Base-by-base conservation (phyloP, 2,329 filamentous ascomycete genomes). In the Diaporthe australafricana region DNA sequence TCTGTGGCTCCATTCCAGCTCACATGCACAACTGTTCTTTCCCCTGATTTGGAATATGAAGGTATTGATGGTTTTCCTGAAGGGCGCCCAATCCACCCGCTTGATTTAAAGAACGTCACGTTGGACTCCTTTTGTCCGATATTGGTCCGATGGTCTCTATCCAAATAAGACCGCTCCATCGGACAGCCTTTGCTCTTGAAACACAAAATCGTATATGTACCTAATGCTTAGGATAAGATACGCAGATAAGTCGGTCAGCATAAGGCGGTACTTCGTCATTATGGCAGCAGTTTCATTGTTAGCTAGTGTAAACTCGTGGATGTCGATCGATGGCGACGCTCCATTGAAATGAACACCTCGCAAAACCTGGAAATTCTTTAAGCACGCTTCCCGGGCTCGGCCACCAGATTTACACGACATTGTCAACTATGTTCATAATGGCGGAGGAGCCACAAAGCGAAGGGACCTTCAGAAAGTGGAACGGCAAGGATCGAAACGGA, bases 1-100 rank as follows among this genome's bases (percentile, higher is more conserved):
- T 45, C 38, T 16, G 56, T 60, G 56, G 56, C 56, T n/a, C 56
- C 56, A 30, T 60, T 60, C 56, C 56, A 60, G 40, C 56, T 60
- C 56, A 60, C 8, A 14, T 60, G 42, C 16, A 45, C 25, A 27
- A 38, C 56, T 27, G 56, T 60, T 38, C 12, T 27, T 1, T 42
- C 16, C 9, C 38, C 12, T n/a, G 38, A 14, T 38, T 45, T 60
- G 1, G 56, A 60, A 16, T 60, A 60, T 5, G 56, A 30, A 20
- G 42, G 20, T 16, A 60, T n/a, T 5, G 56, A 60, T n/a, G 56
- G 56, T 22, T 27, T 45, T 7, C 56, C 38, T 1, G 25, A 32
- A 14, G 56, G 56, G 4, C 1, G 56, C 1, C 56, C 56, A 14
- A 62, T 25, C 56, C 56, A 62, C 14, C 8, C 20, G 22, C 11